Conservation (phyloP, 352 stramenopile genomes). For the Plasmopara muralis region DNA sequence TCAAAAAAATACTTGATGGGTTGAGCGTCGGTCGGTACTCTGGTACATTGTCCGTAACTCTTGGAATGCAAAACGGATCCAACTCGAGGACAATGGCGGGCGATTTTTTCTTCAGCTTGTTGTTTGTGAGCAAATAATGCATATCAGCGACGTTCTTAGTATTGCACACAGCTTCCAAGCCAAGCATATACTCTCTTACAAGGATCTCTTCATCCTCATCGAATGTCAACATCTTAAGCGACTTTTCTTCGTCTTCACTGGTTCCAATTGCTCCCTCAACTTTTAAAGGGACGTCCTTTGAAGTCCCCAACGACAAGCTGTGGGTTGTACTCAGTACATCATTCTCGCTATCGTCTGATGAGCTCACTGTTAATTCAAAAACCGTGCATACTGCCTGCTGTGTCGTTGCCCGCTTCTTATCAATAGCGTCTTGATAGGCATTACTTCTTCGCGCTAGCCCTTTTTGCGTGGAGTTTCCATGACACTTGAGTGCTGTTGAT, state of each 20-base stretch:
- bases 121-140: conserved; percentile 58
- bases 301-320: too few species aligned
- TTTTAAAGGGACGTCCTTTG: too few species aligned
- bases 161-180: conserved; percentile 17
- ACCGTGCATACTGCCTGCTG: too few species aligned
- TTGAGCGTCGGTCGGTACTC: conserved; percentile 69
- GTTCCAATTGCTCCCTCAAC: too few species aligned
- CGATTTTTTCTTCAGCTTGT: conserved; percentile 51
- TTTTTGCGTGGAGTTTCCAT: conserved; percentile 9
- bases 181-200: background rate
- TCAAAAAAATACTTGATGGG: conserved; percentile 58
- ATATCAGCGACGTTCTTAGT: conserved; percentile 43
- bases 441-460: conserved; percentile 1
- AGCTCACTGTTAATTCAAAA: too few species aligned
- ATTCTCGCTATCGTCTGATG: too few species aligned
- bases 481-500: background rate
- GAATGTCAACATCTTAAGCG: too few species aligned
- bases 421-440: background rate
- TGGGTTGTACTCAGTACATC: too few species aligned
- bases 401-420: conserved; percentile 1
- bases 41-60: conserved; percentile 62
- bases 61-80: conserved; percentile 68
- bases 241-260: too few species aligned
- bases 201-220: background rate
- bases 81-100: conserved; percentile 39